These are phyloP conservation scores for Colletotrichum echinochloae DNA, from an alignment of 2,329 filamentous ascomycete species.

Conservation along the genomic window DNA sequence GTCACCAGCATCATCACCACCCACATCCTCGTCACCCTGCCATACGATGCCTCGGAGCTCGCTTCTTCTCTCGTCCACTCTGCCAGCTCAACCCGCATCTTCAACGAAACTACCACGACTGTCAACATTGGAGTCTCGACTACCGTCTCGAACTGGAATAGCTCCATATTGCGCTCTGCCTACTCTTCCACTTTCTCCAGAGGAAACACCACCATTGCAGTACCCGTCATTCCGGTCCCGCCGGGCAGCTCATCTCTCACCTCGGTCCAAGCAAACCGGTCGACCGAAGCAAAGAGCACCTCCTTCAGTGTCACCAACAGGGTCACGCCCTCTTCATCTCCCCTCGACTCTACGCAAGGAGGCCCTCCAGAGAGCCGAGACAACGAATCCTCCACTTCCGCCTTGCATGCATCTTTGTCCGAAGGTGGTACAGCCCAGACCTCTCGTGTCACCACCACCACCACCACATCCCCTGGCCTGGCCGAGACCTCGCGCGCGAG, in stretches of 20 bases:
- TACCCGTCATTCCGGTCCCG: background rate
- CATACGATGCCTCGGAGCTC: constrained; percentile 1
- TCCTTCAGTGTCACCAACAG: background rate
- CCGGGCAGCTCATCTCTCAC: background rate
- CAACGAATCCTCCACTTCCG: background rate
- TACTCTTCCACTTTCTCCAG: background rate
- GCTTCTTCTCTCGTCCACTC: background rate
- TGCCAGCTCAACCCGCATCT: background rate
- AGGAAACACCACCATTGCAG: background rate
- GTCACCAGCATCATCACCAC: constrained; percentile 20
- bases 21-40: constrained; percentile 10
- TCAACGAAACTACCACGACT: background rate
- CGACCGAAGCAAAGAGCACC: background rate
- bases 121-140: background rate
- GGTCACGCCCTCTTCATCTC: background rate
- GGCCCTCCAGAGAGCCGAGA: background rate
- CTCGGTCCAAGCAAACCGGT: background rate
- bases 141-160: background rate
- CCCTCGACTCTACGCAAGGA: background rate
- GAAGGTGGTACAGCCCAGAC: constrained; percentile 10
- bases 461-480: background rate
- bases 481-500: background rate
- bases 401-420: constrained; percentile 3
- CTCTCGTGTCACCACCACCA: background rate
- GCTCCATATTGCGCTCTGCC: background rate